Evolutionary conservation across 2,329 filamentous ascomycete species (phyloP).

Genomic region (Bimuria novae-zelandiae): DNA sequence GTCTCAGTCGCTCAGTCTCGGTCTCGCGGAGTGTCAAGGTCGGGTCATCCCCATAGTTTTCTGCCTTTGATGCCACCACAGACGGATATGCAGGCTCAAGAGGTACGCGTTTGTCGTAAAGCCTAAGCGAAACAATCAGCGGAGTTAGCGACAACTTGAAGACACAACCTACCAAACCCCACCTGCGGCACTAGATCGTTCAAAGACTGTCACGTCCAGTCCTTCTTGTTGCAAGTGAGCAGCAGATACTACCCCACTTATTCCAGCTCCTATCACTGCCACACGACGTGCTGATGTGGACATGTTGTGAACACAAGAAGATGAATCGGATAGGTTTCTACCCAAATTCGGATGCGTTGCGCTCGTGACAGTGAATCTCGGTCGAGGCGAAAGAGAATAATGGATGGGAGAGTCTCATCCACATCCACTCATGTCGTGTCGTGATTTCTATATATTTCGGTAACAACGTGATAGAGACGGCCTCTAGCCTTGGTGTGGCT

Average conservation of each 20-base stretch:
- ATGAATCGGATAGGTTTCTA: neutral
- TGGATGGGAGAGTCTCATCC: no score
- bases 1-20: constrained; percentile 32
- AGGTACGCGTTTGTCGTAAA: constrained; percentile 56
- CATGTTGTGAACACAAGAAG: constrained; percentile 15
- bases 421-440: no score
- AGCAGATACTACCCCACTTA: constrained; percentile 43
- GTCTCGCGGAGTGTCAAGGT: constrained; percentile 12
- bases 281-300: constrained; percentile 24
- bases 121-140: constrained; percentile 31
- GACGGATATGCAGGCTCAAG: constrained; percentile 55
- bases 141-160: neutral
- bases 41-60: constrained; percentile 14
- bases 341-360: neutral
- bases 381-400: no score
- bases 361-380: no score
- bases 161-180: constrained; percentile 57
- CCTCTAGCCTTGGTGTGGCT: no score
- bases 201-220: constrained; percentile 59
- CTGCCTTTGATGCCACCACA: constrained; percentile 24
- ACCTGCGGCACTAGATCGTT: constrained; percentile 57
- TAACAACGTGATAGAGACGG: no score
- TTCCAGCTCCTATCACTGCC: constrained; percentile 44
- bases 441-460: no score
- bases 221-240: constrained; percentile 41